These are phyloP conservation scores for Pythium volutum DNA, from an alignment of 352 stramenopile species.

Conservation along the genomic window DNA sequence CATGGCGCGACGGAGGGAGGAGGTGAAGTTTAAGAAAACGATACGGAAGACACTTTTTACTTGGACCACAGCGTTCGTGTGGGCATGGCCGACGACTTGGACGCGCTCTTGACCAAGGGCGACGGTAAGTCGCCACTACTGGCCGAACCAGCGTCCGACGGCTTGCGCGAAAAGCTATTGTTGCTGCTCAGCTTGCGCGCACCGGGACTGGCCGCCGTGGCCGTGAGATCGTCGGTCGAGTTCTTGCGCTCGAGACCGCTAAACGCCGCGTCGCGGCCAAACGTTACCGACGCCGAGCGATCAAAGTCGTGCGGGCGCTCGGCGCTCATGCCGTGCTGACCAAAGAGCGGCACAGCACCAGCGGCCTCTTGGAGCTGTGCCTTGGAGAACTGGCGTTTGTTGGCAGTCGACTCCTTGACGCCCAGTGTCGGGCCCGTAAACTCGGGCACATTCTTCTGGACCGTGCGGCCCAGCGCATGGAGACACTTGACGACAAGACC, in stretches of 20 bases:
- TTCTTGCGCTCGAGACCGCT: slow-evolving; percentile 30
- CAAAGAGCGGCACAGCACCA: slow-evolving; percentile 50
- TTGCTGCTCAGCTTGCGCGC: background rate
- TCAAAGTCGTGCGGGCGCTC: slow-evolving; percentile 59
- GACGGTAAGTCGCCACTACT: slow-evolving; percentile 1
- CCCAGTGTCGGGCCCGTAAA: slow-evolving; percentile 75
- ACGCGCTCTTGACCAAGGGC: slow-evolving; percentile 9
- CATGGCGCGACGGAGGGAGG: background rate
- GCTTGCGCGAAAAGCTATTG: slow-evolving; percentile 14
- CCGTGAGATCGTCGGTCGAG: slow-evolving; percentile 9
- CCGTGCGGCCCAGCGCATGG: slow-evolving; percentile 63
- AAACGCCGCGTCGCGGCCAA: slow-evolving; percentile 58
- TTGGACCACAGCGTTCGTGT: slow-evolving; percentile 25
- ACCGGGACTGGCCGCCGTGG: background rate
- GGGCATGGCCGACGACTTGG: slow-evolving; percentile 23
- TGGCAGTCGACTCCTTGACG: slow-evolving; percentile 80
- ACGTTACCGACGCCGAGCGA: slow-evolving; percentile 66
- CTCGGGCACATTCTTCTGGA: slow-evolving; percentile 71
- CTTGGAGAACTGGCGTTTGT: slow-evolving; percentile 65
- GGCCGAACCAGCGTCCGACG: slow-evolving; percentile 4
- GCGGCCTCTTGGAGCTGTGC: slow-evolving; percentile 61
- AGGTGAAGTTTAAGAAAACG: no score
- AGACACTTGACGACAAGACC: slow-evolving; percentile 79
- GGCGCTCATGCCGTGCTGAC: slow-evolving; percentile 59
- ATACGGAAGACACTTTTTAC: background rate